These are phyloP conservation scores for Pseudoscleropodium purum DNA, from an alignment of 225 moss, liverwort and hornwort genomes.

Conservation along the genomic window DNA sequence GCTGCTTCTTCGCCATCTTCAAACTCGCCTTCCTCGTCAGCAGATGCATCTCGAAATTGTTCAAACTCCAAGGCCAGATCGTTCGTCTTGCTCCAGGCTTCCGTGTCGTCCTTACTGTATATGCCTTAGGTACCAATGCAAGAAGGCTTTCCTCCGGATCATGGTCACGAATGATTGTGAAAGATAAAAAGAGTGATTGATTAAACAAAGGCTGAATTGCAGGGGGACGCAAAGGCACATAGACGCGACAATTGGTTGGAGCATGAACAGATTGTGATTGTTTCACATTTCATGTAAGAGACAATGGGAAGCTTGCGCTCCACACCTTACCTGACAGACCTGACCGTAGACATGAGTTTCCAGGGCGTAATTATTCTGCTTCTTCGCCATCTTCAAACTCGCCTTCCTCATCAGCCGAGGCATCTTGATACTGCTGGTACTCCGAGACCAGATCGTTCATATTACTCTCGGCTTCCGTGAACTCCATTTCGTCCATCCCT, in stretches of 20 bases:
- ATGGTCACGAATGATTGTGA: background rate
- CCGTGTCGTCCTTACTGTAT: constrained; percentile 9
- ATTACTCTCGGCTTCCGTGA: constrained; percentile 50
- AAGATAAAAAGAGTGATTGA: background rate
- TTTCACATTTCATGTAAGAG: background rate
- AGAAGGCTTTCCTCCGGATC: constrained; percentile 21
- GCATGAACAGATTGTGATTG: background rate
- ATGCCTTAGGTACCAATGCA: constrained; percentile 32
- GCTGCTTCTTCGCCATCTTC: background rate
- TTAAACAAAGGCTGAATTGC: background rate
- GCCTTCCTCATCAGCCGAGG: constrained; percentile 46
- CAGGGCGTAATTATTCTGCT: background rate
- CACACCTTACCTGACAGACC: background rate
- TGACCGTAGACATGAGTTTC: background rate
- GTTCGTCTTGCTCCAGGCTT: constrained; percentile 38
- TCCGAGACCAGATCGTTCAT: constrained; percentile 54
- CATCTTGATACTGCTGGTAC: constrained; percentile 53
- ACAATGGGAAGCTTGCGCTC: background rate
- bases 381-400: constrained; percentile 51
- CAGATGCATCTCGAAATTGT: constrained; percentile 30
- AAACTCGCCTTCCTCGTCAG: constrained; percentile 30
- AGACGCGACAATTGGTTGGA: background rate
- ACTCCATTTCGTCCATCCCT: constrained; percentile 57
- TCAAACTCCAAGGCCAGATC: constrained; percentile 26
- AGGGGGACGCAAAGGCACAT: background rate